phyloP scores from a whole-genome alignment of 2,329 filamentous ascomycete species.

The Grosmannia penicillata region DNA sequence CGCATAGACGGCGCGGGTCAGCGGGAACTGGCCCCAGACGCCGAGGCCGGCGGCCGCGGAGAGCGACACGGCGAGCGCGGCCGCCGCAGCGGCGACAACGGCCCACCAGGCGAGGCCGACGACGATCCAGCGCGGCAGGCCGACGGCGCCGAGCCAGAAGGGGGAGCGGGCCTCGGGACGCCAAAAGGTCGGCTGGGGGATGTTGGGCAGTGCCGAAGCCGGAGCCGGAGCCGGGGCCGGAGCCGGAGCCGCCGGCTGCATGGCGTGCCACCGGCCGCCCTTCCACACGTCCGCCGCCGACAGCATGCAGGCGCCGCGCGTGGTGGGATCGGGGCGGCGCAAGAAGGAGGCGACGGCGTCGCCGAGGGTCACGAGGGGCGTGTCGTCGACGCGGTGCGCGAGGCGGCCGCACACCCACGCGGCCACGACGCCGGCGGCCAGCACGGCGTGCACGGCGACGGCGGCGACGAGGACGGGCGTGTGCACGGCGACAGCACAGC shows the following conservation, averaged over 20 bases:
- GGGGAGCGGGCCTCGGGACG: constrained; percentile 13
- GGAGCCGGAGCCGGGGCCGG: neutral
- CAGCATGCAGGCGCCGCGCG: constrained; percentile 26
- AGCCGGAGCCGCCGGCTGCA: constrained; percentile 7
- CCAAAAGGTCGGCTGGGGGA: constrained; percentile 5
- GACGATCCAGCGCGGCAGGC: constrained; percentile 26
- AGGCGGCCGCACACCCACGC: constrained; percentile 16
- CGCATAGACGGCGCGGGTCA: constrained; percentile 17
- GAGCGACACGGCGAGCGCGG: constrained; percentile 20
- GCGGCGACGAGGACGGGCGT: constrained; percentile 26
- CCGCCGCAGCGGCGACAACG: constrained; percentile 21
- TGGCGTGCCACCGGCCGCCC: constrained; percentile 27
- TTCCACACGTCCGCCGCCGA: constrained; percentile 28
- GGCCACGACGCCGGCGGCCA: constrained; percentile 14
- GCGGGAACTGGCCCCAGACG: constrained; percentile 22
- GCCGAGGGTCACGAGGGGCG: constrained; percentile 32
- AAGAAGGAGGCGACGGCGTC: constrained; percentile 37
- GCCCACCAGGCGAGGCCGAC: constrained; percentile 23
- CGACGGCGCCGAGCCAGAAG: constrained; percentile 30
- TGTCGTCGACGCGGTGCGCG: constrained; percentile 18
- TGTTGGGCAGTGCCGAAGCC: neutral
- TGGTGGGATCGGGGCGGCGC: constrained; percentile 26
- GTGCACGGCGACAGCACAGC: constrained; percentile 27
- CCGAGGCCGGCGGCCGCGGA: constrained; percentile 15
- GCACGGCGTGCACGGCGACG: constrained; percentile 25